phyloP scores from a whole-genome alignment of 257 asterid species.

The Capsicum baccatum region DNA sequence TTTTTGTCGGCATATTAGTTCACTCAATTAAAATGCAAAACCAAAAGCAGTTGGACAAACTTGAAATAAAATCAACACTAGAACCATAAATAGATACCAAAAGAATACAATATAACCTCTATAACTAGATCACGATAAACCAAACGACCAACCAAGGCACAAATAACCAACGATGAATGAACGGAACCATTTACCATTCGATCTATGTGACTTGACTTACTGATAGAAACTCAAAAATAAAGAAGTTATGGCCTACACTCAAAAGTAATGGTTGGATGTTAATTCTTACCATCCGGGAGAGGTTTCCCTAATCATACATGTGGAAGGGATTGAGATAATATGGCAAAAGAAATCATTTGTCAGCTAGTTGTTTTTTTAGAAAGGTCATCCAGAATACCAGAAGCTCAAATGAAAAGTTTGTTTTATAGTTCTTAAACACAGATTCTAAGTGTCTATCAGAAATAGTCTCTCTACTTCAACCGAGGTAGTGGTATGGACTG shows the following conservation, averaged over 20 bases:
- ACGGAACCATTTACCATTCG: neutral
- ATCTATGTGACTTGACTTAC: neutral
- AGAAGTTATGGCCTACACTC: neutral
- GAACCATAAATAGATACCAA: neutral
- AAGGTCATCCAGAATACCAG: neutral
- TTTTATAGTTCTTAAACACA: no score
- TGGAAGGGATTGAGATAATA: slow-evolving; percentile 92
- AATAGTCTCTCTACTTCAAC: no score
- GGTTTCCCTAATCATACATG: slow-evolving; percentile 94
- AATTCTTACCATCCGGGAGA: slow-evolving; percentile 88
- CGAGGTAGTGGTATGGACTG: no score
- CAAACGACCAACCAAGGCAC: neutral
- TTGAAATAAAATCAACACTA: no score
- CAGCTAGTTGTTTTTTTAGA: neutral
- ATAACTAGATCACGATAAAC: neutral
- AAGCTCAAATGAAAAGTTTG: neutral
- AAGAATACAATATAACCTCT: neutral
- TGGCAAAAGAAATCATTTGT: slow-evolving; percentile 39
- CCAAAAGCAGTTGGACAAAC: no score
- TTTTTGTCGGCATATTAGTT: no score
- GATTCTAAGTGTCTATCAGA: no score
- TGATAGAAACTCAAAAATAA: neutral
- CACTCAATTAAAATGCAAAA: no score
- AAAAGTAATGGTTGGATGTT: neutral
- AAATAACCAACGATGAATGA: neutral